phyloP scores from a whole-genome alignment of 306 rosid genomes.

The Dryas drummondii region DNA sequence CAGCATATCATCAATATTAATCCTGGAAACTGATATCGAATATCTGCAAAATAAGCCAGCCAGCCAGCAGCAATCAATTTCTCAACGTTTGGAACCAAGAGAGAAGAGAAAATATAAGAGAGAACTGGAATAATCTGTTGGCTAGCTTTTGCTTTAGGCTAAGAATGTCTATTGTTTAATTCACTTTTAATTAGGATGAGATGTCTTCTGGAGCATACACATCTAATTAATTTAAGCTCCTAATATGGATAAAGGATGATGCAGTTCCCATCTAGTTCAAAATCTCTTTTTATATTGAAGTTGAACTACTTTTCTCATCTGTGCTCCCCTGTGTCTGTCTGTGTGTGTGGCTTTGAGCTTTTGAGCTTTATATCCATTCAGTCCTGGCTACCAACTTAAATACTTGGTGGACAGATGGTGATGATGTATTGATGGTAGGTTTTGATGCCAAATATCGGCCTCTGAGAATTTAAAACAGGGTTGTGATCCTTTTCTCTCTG shows the following conservation, averaged over 20 bases:
- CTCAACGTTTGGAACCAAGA: too few species aligned
- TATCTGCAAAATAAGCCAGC: background rate
- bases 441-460: conserved; percentile 31
- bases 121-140: background rate
- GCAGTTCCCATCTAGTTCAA: conserved; percentile 27
- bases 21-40: too few species aligned
- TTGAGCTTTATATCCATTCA: conserved; percentile 18
- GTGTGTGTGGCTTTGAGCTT: background rate
- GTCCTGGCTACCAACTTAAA: conserved; percentile 9
- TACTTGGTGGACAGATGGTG: conserved; percentile 14
- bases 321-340: too few species aligned
- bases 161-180: background rate
- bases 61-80: background rate
- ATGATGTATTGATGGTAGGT: conserved; percentile 38
- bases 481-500: conserved; percentile 16
- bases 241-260: conserved; percentile 10
- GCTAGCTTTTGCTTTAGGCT: conserved; percentile 8
- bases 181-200: background rate
- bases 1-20: background rate
- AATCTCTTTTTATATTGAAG: background rate
- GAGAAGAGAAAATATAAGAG: background rate
- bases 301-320: background rate
- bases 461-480: conserved; percentile 4
- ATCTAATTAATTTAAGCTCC: background rate
- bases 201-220: background rate